These are phyloP conservation scores for Tylopilus orsonianus DNA, from an alignment of 1,284 basidiomycete species.

Conservation along the genomic window DNA sequence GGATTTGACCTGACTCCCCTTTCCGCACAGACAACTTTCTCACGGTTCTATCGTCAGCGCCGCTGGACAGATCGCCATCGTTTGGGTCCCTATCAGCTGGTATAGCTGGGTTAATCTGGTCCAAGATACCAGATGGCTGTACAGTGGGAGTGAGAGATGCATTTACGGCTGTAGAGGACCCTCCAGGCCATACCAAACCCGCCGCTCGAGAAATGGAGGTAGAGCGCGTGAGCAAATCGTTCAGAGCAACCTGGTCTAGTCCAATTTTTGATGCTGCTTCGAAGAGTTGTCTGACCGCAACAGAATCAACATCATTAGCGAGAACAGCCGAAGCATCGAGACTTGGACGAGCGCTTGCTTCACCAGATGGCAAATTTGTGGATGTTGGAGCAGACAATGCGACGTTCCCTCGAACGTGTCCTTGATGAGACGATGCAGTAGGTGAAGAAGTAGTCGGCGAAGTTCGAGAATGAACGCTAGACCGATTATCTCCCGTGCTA, in stretches of 20 bases:
- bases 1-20: conserved; percentile 40
- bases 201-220: conserved; percentile 59
- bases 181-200: conserved; percentile 42
- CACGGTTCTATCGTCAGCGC: conserved; percentile 35
- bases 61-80: conserved; percentile 34
- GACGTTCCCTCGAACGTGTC: conserved; percentile 27
- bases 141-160: conserved; percentile 15
- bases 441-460: conserved; percentile 34
- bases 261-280: conserved; percentile 73
- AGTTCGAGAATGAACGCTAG: conserved; percentile 32
- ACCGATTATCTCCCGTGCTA: conserved; percentile 31
- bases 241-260: conserved; percentile 66
- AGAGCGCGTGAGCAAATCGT: conserved; percentile 68
- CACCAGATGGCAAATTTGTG: conserved; percentile 9
- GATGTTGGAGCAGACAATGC: conserved; percentile 11
- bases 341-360: conserved; percentile 24
- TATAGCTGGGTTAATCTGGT: conserved; percentile 29
- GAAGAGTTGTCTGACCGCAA: conserved; percentile 65
- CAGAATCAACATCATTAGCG: conserved; percentile 25
- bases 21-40: conserved; percentile 40
- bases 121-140: conserved; percentile 18
- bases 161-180: conserved; percentile 34
- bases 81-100: conserved; percentile 37
- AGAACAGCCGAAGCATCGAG: conserved; percentile 25
- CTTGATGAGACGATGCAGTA: conserved; percentile 34